Percentiles rank a stretch among this genome's conserved stretches.
These are phyloP conservation scores for Helicocarpus griseus DNA, from an alignment of 2,329 filamentous ascomycete genomes.

Conservation along the genomic window DNA sequence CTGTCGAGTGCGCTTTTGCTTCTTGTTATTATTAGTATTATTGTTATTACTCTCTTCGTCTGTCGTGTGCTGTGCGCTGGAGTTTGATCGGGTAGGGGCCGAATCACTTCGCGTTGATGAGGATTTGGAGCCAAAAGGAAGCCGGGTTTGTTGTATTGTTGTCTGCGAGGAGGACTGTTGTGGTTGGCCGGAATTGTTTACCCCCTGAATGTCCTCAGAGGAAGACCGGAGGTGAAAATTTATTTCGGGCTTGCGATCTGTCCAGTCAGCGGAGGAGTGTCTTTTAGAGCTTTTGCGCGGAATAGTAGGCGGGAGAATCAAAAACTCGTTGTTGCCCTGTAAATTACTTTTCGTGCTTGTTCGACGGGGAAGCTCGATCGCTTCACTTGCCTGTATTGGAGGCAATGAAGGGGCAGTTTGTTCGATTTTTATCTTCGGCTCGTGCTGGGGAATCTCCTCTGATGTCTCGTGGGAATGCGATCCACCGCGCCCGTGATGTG, in stretches of 20 bases:
- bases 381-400: constrained; percentile 48
- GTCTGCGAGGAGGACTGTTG: constrained; percentile 5
- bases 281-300: constrained; percentile 67
- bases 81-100: constrained; percentile 30
- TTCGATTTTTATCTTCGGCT: constrained; percentile 1
- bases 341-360: constrained; percentile 50
- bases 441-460: constrained; percentile 14
- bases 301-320: constrained; percentile 45
- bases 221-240: constrained; percentile 8
- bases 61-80: constrained; percentile 22
- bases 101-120: constrained; percentile 28
- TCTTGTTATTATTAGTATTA: neutral
- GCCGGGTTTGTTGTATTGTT: constrained; percentile 22
- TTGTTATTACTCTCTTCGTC: constrained; percentile 16
- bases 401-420: constrained; percentile 45
- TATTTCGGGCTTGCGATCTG: constrained; percentile 11
- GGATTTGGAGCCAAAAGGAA: constrained; percentile 33
- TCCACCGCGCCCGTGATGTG: constrained; percentile 4
- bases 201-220: constrained; percentile 13
- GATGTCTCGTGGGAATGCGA: constrained; percentile 8
- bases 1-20: constrained; percentile 11
- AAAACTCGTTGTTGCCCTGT: constrained; percentile 27
- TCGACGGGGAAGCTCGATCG: constrained; percentile 55
- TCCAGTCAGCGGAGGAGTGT: constrained; percentile 11
- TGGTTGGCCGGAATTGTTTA: constrained; percentile 10